These are phyloP conservation scores for Sporothrix sp. DNA, from an alignment of 2,329 filamentous ascomycete species.

Conservation along the genomic window DNA sequence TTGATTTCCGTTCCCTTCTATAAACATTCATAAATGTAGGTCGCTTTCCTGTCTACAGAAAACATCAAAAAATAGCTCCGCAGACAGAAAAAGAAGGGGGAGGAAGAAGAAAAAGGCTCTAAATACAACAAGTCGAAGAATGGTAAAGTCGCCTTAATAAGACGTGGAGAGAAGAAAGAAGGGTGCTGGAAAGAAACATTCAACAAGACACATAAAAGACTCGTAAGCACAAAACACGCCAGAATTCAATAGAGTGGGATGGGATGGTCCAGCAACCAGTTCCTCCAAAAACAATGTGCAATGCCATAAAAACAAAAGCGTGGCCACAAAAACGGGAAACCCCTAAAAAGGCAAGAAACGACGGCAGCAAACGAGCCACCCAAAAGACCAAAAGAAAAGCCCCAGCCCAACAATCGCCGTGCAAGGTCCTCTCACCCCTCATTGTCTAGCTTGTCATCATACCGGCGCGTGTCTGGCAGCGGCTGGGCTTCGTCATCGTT, in stretches of 20 bases:
- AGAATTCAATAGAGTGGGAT: background rate
- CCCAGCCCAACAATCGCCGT: background rate
- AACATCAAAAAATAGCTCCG: background rate
- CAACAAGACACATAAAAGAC: no score
- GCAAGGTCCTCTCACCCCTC: background rate
- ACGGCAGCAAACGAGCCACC: background rate
- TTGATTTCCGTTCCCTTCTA: background rate
- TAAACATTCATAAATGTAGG: background rate
- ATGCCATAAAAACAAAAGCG: background rate
- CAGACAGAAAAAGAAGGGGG: background rate
- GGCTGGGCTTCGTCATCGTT: background rate
- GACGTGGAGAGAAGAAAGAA: background rate
- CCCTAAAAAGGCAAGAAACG: no score
- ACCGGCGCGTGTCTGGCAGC: background rate
- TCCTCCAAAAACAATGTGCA: background rate
- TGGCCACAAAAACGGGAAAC: background rate
- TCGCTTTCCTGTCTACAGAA: background rate
- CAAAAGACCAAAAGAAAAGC: background rate
- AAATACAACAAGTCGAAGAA: background rate
- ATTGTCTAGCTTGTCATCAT: slow-evolving; percentile 12
- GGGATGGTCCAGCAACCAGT: slow-evolving; percentile 3
- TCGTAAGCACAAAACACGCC: background rate
- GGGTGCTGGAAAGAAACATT: background rate
- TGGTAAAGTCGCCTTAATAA: background rate
- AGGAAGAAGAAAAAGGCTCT: background rate